These are phyloP conservation scores for Colletotrichum tropicale DNA, from an alignment of 2,329 filamentous ascomycete species.

Conservation along the genomic window DNA sequence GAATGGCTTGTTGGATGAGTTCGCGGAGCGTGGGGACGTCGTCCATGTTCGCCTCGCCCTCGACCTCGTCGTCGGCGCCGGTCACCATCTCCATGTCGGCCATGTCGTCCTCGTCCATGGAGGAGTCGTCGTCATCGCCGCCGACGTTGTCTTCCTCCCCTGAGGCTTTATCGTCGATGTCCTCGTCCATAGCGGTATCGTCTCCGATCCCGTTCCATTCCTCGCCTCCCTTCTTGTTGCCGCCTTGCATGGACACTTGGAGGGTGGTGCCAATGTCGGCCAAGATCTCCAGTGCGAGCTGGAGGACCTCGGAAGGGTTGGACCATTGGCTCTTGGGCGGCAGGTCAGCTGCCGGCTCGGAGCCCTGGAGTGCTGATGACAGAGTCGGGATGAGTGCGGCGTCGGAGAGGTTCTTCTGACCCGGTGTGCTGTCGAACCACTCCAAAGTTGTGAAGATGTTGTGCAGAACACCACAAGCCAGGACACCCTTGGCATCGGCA, in stretches of 20 bases:
- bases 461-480: constrained; percentile 66
- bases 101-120: constrained; percentile 62
- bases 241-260: constrained; percentile 52
- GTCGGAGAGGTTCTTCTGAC: constrained; percentile 53
- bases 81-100: constrained; percentile 71
- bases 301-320: constrained; percentile 49
- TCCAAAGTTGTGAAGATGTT: constrained; percentile 62
- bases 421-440: constrained; percentile 56
- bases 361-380: constrained; percentile 39
- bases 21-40: constrained; percentile 59
- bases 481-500: constrained; percentile 53
- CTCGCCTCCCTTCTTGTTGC: constrained; percentile 35
- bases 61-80: constrained; percentile 47
- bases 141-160: constrained; percentile 40
- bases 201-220: constrained; percentile 44
- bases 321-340: constrained; percentile 38
- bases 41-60: constrained; percentile 48
- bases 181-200: constrained; percentile 42
- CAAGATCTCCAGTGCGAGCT: constrained; percentile 65
- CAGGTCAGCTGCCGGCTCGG: constrained; percentile 27
- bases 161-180: constrained; percentile 32
- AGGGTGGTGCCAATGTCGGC: constrained; percentile 68
- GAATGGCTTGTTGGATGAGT: constrained; percentile 49
- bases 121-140: constrained; percentile 46
- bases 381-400: constrained; percentile 54